phyloP scores from a whole-genome alignment of 2,329 filamentous ascomycete genomes.

The Alternaria longipes region DNA sequence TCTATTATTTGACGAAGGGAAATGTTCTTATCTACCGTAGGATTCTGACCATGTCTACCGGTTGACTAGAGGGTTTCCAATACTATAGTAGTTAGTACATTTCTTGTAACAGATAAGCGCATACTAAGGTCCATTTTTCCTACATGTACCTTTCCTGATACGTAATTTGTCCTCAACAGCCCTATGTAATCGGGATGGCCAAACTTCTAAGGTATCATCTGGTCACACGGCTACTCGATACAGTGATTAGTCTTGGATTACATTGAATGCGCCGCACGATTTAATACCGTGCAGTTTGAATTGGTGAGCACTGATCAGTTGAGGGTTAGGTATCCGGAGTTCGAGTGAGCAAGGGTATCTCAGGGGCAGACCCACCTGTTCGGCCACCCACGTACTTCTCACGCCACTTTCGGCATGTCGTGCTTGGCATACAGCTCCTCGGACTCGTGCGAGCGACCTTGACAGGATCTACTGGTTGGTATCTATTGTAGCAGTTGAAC shows the following conservation, averaged over 20 bases:
- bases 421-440: background rate
- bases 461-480: background rate
- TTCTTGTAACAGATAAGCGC: background rate
- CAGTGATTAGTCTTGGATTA: background rate
- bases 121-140: background rate
- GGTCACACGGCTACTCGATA: background rate
- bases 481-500: background rate
- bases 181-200: background rate
- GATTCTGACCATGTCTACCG: background rate
- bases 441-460: background rate
- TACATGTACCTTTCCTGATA: background rate
- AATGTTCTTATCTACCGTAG: conserved; percentile 2
- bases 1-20: background rate
- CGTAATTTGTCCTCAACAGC: background rate
- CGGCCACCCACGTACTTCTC: background rate
- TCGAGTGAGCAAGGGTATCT: background rate
- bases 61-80: background rate
- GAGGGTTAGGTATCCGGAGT: background rate
- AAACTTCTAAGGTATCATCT: background rate
- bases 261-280: background rate
- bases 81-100: background rate
- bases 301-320: background rate
- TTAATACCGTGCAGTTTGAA: background rate
- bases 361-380: background rate
- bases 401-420: background rate